Percentiles rank a stretch among this genome's conserved stretches.
Evolutionary conservation across 495 filamentous ascomycete species (phyloP).

Genomic region (Trichocladium antarcticum): DNA sequence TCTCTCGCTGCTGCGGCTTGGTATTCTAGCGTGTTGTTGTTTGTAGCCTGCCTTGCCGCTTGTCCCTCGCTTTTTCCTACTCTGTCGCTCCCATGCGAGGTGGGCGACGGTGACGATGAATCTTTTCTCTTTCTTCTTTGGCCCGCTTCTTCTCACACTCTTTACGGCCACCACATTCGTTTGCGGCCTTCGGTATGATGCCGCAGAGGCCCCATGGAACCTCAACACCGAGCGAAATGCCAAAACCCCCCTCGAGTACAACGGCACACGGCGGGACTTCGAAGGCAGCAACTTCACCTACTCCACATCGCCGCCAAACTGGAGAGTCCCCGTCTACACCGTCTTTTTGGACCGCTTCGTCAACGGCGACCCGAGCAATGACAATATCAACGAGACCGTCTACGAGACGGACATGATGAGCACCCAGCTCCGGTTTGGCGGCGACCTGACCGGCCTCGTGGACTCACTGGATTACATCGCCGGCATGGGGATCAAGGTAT

Average conservation of each 20-base stretch:
- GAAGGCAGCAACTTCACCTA: slow-evolving; percentile 39
- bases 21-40: slow-evolving; percentile 13
- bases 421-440: slow-evolving; percentile 66
- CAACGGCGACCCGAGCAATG: slow-evolving; percentile 62
- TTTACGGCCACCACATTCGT: slow-evolving; percentile 20
- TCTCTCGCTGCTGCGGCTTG: slow-evolving; percentile 8
- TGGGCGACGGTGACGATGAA: slow-evolving; percentile 25
- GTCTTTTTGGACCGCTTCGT: slow-evolving; percentile 60
- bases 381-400: slow-evolving; percentile 55
- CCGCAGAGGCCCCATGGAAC: slow-evolving; percentile 44
- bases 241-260: slow-evolving; percentile 49
- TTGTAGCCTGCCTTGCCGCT: slow-evolving; percentile 12
- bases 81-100: slow-evolving; percentile 28
- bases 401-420: slow-evolving; percentile 59
- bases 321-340: slow-evolving; percentile 64
- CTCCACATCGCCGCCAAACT: slow-evolving; percentile 50
- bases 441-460: slow-evolving; percentile 53
- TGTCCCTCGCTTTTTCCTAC: slow-evolving; percentile 20
- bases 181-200: slow-evolving; percentile 45
- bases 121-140: slow-evolving; percentile 23
- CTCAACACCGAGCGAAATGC: slow-evolving; percentile 54
- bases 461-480: slow-evolving; percentile 64
- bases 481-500: slow-evolving; percentile 58
- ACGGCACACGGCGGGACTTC: slow-evolving; percentile 36
- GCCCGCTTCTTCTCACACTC: slow-evolving; percentile 19